Conservation (phyloP, 1,284 basidiomycete species). For the Cryptococcus neoformans region DNA sequence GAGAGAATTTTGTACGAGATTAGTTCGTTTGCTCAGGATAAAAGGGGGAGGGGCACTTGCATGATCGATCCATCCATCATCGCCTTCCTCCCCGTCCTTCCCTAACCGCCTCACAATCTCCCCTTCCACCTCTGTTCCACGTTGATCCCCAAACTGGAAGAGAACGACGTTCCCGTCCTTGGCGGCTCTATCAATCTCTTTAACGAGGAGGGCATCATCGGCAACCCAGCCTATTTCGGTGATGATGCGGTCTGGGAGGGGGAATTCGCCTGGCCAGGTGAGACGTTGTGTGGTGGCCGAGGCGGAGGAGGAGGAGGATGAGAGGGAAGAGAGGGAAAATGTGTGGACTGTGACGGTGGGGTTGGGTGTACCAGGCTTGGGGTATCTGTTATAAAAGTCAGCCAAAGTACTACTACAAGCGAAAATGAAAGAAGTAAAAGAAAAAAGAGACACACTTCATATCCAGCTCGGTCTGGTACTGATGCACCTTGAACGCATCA, state of each 20-base stretch:
- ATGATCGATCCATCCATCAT: conserved; percentile 88
- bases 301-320: conserved; percentile 22
- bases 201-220: conserved; percentile 69
- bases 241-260: conserved; percentile 66
- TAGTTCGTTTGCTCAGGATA: neutral
- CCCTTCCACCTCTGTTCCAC: conserved; percentile 49
- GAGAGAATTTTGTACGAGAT: neutral
- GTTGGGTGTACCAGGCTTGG: conserved; percentile 80
- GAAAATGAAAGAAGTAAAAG: neutral
- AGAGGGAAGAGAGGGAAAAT: conserved; percentile 56
- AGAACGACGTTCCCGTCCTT: conserved; percentile 71
- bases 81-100: conserved; percentile 74
- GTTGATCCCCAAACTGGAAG: conserved; percentile 56
- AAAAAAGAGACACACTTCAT: conserved; percentile 60
- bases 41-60: conserved; percentile 23
- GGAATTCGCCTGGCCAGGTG: conserved; percentile 62
- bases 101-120: conserved; percentile 69
- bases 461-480: conserved; percentile 70
- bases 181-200: conserved; percentile 81
- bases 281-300: conserved; percentile 55
- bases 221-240: conserved; percentile 84
- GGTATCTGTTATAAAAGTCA: conserved; percentile 38
- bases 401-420: neutral
- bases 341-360: conserved; percentile 81
- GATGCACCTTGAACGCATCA: conserved; percentile 64